These are phyloP conservation scores for Quercus aquifolioides DNA, from an alignment of 306 rosid species.

Conservation along the genomic window DNA sequence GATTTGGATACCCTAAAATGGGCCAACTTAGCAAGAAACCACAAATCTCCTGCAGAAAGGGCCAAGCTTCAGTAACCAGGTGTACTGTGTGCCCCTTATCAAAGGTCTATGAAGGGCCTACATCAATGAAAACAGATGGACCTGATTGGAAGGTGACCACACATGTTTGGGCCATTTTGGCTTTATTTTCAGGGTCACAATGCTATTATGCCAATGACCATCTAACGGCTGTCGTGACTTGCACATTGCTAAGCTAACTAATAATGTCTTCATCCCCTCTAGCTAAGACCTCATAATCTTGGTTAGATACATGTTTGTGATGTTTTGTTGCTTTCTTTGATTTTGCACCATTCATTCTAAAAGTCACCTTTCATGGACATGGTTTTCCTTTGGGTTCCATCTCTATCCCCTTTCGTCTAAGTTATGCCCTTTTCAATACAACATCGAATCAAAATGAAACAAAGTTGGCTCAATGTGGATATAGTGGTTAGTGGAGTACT, in stretches of 20 bases:
- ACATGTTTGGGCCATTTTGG: conserved; percentile 24
- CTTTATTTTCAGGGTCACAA: conserved; percentile 9
- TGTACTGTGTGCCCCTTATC: conserved; percentile 28
- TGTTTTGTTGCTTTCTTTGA: conserved; percentile 66
- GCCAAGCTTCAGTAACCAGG: conserved; percentile 2
- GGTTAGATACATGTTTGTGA: conserved; percentile 33
- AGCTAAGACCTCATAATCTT: conserved; percentile 20
- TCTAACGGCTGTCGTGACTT: conserved; percentile 14
- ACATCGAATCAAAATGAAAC: neutral
- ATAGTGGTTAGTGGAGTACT: conserved; percentile 5
- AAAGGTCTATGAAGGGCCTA: conserved; percentile 29
- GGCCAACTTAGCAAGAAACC: neutral
- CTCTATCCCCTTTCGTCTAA: conserved; percentile 15
- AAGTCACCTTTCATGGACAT: conserved; percentile 60
- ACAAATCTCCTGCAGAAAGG: neutral
- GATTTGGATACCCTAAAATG: no score
- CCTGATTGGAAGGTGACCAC: conserved; percentile 28
- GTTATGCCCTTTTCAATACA: conserved; percentile 25
- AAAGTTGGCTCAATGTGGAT: conserved; percentile 22
- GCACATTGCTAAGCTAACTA: neutral
- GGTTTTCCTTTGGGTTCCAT: conserved; percentile 59
- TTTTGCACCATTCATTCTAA: conserved; percentile 54
- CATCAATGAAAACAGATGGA: conserved; percentile 7
- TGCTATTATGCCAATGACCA: neutral
- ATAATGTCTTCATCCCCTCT: conserved; percentile 14